phyloP scores from a whole-genome alignment of 202 grass and related monocot genomes.

The Sporobolus alterniflorus region DNA sequence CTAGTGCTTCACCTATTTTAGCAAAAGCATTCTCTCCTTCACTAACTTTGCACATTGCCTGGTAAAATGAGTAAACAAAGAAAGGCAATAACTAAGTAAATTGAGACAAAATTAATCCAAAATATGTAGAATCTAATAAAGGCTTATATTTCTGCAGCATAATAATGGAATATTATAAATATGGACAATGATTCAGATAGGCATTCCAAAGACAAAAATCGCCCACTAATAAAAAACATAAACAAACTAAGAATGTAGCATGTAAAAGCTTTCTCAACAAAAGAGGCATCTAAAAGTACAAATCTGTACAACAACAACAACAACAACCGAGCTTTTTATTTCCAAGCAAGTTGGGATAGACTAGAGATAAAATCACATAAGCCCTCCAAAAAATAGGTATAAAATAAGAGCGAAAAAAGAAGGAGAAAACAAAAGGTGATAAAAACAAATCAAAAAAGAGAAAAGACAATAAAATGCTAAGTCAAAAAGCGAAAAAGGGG shows the following conservation, averaged over 20 bases:
- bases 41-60: slow-evolving; percentile 78
- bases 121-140: neutral
- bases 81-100: neutral
- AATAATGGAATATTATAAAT: slow-evolving; percentile 10
- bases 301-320: slow-evolving; percentile 10
- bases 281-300: neutral
- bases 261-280: neutral
- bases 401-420: too few relatives aligned
- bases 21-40: slow-evolving; percentile 78
- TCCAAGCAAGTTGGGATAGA: neutral
- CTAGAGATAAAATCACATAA: neutral
- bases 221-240: slow-evolving; percentile 14
- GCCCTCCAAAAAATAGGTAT: too few relatives aligned
- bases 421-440: too few relatives aligned
- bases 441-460: too few relatives aligned
- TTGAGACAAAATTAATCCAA: neutral
- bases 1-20: slow-evolving; percentile 88
- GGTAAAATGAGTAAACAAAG: slow-evolving; percentile 18
- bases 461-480: too few relatives aligned
- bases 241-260: neutral
- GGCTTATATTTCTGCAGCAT: neutral
- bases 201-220: neutral
- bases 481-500: too few relatives aligned
- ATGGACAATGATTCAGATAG: slow-evolving; percentile 17
- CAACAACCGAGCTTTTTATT: too few relatives aligned